Evolutionary conservation across 2,329 filamentous ascomycete genomes (phyloP), one percentile per base, ranked within the genome.

Genomic region (Calonectria honghensis): DNA sequence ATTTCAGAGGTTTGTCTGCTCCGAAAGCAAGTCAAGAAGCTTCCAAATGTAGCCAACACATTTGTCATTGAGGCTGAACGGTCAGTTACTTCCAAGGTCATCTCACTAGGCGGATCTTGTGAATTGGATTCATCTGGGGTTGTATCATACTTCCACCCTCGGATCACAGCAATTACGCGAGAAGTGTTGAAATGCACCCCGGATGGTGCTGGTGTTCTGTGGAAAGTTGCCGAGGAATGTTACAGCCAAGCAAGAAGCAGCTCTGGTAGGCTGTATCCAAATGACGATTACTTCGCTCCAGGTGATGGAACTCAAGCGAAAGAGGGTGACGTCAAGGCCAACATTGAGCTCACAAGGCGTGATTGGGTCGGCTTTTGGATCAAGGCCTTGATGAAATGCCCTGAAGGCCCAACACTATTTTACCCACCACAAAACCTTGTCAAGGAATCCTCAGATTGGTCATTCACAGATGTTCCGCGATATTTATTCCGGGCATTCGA

Each of bases 401-500:
- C 68, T 16, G 54, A 45, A 18, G 68, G 68, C 7, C 68, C 68
- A 35, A 70, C 68, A 14, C 14, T 70, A 4, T 70, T 70, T 45
- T 70, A 41, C 45, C 68, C 68, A 2, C 68, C 54, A 31, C 16
- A 45, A n/a, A 29, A n/a, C 4, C 2, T n/a, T n/a, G 13, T 45
- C 14, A 29, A 54, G 27, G 27, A n/a, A n/a, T 41, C 45, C 4
- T 14, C 64, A 3, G 10, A 39, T 10, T 64, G 68, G 54, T 24
- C 54, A 64, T 70, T 64, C 29, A 5, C 20, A 6, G 24, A 52
- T 24, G 37, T 52, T 3, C 68, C 54, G 18, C 54, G 31, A 27
- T 70, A 70, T 10, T 20, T 70, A 14, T 70, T 70, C 29, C 41
- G 68, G n/a, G 68, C 18, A 4, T 70, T 64, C 45, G 68, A 70